Conservation (phyloP, 805 yeast genomes). For the Kuraishia cidri region DNA sequence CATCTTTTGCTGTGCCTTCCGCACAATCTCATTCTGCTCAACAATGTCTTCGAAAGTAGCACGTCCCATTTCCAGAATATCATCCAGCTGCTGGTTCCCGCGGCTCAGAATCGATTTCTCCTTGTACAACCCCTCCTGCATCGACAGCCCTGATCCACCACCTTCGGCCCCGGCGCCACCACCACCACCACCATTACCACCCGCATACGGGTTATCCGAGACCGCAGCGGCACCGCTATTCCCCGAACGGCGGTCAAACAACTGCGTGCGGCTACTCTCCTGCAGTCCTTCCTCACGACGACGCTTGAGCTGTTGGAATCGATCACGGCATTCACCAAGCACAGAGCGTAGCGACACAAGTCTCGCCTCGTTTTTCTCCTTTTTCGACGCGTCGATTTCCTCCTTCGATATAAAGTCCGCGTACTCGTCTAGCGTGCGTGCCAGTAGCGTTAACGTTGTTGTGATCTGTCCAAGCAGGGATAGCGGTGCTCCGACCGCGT, state of each 20-base stretch:
- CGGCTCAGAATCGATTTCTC: conserved; percentile 58
- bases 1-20: conserved; percentile 53
- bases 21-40: conserved; percentile 71
- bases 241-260: conserved; percentile 40
- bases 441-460: conserved; percentile 70
- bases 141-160: conserved; percentile 18
- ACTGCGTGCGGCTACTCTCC: conserved; percentile 37
- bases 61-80: conserved; percentile 84
- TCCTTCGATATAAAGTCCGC: conserved; percentile 39
- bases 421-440: conserved; percentile 55
- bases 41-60: conserved; percentile 78
- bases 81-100: conserved; percentile 79
- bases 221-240: conserved; percentile 16
- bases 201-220: conserved; percentile 42
- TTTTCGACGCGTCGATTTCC: conserved; percentile 44
- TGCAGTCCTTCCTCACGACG: conserved; percentile 46
- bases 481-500: conserved; percentile 61
- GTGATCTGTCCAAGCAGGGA: conserved; percentile 56
- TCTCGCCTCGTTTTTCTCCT: conserved; percentile 51
- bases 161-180: conserved; percentile 11
- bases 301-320: conserved; percentile 43
- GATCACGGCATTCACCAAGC: conserved; percentile 32
- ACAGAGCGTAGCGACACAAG: conserved; percentile 46
- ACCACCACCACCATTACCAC: too few species aligned
- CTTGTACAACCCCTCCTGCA: conserved; percentile 57